Evolutionary conservation across 352 stramenopile species (phyloP), one percentile per base, ranked within the genome.

Genomic region (Phytophthora nicotianae): DNA sequence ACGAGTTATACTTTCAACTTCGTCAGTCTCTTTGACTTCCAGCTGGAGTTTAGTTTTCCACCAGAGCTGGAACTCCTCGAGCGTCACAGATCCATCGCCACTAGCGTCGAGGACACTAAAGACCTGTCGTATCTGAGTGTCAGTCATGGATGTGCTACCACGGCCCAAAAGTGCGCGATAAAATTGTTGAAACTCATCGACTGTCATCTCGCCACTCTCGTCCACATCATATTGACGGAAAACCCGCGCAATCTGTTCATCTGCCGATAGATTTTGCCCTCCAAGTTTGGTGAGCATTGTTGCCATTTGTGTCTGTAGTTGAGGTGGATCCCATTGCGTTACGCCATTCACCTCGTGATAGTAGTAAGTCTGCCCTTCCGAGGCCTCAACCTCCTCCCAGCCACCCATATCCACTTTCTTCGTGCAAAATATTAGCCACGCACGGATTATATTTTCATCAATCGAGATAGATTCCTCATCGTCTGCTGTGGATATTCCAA

Each of bases 11-110:
- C 41, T 58, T 9, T 75, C 75, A 11, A 61, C 49, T 20, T 81
- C 64, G 3, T 75, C 70, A 0, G 58, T 77, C 16, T 81, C 83
- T 16, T 87, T 74, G 4, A 74, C 57, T 52, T 89, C 77, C 3
- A 93, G 58, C 48, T 82, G 62, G 3, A 88, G 58, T 29, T 90
- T 93, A 1, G 83, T 82, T 55, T 77, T 74, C 83, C 83, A 91
- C 83, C 83, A 93, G n/a, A 83, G 35, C 42, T 79, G 72, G 57
- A 93, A 93, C 56, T 93, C 83, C 3, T 90, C 81, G 2, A 90
- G 52, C 51, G 65, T 90, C 26, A 91, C 83, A 29, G 70, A 51
- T 8, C 80, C 81, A 33, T 91, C 83, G 13, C 78, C 81, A n/a
- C 78, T 86, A 5, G 74, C 84, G 58, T 93, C 79, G 3, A 93